A percentile compares a stretch with the other conserved stretches of the same genome.
phyloP scores from a whole-genome alignment of 352 stramenopile genomes.

The Globisporangium radiosum region DNA sequence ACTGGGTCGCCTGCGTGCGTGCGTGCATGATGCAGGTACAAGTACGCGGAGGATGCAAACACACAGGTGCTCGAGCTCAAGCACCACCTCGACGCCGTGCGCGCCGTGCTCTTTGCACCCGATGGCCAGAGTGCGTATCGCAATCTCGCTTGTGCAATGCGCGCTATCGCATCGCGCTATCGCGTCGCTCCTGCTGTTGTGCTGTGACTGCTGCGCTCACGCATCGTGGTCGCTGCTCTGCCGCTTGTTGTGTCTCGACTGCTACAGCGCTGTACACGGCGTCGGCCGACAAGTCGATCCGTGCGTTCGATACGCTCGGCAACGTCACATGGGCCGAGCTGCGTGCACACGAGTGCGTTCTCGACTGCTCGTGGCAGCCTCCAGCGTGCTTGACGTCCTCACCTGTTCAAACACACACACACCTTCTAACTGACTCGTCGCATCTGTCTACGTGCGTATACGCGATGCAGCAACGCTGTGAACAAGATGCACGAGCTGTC shows the following conservation, averaged over 20 bases:
- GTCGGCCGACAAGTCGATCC: conserved; percentile 76
- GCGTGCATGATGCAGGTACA: conserved; percentile 35
- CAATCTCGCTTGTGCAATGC: neutral
- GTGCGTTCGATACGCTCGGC: conserved; percentile 71
- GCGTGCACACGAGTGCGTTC: conserved; percentile 56
- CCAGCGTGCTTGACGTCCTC: too few species aligned
- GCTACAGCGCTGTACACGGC: conserved; percentile 63
- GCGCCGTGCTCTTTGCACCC: conserved; percentile 60
- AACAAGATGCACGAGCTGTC: conserved; percentile 73
- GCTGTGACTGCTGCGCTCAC: neutral
- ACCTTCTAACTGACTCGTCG: too few species aligned
- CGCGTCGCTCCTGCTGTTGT: neutral
- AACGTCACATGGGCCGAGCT: conserved; percentile 77
- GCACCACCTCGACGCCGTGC: conserved; percentile 67
- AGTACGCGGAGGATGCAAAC: conserved; percentile 71
- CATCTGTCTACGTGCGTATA: neutral
- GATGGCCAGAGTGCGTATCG: conserved; percentile 63
- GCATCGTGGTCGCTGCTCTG: neutral
- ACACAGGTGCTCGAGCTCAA: conserved; percentile 66
- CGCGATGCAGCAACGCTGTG: conserved; percentile 39
- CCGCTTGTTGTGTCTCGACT: conserved; percentile 2
- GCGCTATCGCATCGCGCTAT: too few species aligned
- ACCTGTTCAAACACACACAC: too few species aligned
- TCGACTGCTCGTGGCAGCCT: neutral
- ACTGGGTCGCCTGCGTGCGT: neutral